Conservation (phyloP, 345 rosid genomes). For the Acer campestre region DNA sequence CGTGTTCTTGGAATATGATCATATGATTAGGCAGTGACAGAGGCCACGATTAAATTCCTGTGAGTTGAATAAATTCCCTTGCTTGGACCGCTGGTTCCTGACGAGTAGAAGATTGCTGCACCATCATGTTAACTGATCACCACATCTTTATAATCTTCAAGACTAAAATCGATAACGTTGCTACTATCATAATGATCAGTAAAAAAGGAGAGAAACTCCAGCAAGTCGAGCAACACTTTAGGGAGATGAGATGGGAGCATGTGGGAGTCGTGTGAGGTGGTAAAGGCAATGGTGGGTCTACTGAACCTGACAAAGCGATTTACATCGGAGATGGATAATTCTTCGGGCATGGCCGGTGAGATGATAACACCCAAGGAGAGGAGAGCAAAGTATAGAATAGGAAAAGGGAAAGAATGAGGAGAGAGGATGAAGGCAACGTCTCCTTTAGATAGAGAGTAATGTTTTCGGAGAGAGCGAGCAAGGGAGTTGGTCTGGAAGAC, state of each 20-base stretch:
- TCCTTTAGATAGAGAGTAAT: conserved; percentile 41
- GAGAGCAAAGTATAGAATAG: conserved; percentile 70
- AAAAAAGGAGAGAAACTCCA: conserved; percentile 57
- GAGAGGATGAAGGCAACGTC: conserved; percentile 71
- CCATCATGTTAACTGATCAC: too few species aligned
- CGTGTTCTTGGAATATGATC: too few species aligned
- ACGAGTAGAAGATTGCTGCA: conserved; percentile 75
- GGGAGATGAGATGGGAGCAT: conserved; percentile 48
- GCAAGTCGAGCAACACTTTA: conserved; percentile 60
- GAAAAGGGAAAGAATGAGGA: conserved; percentile 63
- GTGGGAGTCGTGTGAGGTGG: conserved; percentile 54
- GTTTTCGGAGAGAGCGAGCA: conserved; percentile 35
- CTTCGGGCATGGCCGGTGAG: conserved; percentile 69
- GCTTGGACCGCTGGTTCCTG: conserved; percentile 80
- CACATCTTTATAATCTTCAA: too few species aligned
- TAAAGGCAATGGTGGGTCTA: conserved; percentile 71
- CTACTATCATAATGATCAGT: too few species aligned
- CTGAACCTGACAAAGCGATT: conserved; percentile 44
- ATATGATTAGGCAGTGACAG: too few species aligned
- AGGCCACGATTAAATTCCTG: conserved; percentile 52
- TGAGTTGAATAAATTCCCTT: conserved; percentile 75
- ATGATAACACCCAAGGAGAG: conserved; percentile 67
- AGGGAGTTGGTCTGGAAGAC: conserved; percentile 47
- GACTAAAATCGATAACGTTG: too few species aligned
- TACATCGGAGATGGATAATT: conserved; percentile 47